phyloP scores from a whole-genome alignment of 257 asterid genomes.

The Verbascum thapsus region DNA sequence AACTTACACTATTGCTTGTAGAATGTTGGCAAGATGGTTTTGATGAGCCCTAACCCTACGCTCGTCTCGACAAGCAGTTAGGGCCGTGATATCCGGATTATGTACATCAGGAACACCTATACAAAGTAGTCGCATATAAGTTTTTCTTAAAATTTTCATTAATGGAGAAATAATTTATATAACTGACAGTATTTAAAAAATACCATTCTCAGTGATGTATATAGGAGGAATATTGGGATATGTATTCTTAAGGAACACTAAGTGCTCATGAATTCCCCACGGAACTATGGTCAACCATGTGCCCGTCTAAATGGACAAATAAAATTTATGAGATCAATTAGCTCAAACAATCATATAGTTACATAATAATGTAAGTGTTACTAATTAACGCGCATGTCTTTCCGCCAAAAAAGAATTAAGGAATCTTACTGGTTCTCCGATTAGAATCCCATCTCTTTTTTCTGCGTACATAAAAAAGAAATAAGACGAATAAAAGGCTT shows the following conservation, averaged over 20 bases:
- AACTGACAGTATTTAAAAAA: too few relatives aligned
- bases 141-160: too few relatives aligned
- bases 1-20: background rate
- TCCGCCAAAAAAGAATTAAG: too few relatives aligned
- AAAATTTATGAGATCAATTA: background rate
- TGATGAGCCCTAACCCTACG: background rate
- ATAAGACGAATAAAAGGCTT: too few relatives aligned
- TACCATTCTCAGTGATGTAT: conserved; percentile 35
- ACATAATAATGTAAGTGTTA: too few relatives aligned
- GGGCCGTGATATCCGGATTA: background rate
- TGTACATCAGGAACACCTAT: conserved; percentile 4
- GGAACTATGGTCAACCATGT: conserved; percentile 22
- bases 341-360: background rate
- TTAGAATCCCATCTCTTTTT: background rate
- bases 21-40: background rate
- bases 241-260: background rate
- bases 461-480: background rate
- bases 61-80: background rate
- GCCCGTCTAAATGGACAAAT: conserved; percentile 11
- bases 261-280: background rate
- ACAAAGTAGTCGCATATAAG: too few relatives aligned
- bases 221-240: conserved; percentile 22
- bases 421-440: background rate
- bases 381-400: too few relatives aligned
- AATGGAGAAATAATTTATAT: too few relatives aligned